phyloP scores from a whole-genome alignment of 2,329 filamentous ascomycete species.

The Herpotrichia juniperi region DNA sequence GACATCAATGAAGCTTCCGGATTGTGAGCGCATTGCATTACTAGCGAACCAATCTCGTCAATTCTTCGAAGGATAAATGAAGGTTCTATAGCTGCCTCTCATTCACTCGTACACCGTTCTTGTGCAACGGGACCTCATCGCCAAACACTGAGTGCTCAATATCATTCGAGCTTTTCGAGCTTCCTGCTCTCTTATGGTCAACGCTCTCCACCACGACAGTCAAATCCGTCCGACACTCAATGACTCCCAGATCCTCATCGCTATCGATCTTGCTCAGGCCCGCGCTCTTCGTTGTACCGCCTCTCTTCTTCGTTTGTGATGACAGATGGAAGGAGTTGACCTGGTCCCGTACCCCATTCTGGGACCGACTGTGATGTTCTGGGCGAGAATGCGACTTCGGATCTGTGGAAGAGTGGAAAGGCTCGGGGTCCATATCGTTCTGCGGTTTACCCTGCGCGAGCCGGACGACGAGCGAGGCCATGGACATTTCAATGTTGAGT shows the following conservation, averaged over 20 bases:
- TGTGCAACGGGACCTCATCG: conserved; percentile 29
- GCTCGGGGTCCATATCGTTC: conserved; percentile 28
- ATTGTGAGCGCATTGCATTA: no score
- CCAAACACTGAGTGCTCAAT: conserved; percentile 24
- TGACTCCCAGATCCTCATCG: conserved; percentile 28
- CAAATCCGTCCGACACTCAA: conserved; percentile 33
- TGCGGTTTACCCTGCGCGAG: conserved; percentile 37
- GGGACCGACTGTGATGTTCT: neutral
- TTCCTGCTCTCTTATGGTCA: no score
- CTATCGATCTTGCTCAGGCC: conserved; percentile 22
- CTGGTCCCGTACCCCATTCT: neutral
- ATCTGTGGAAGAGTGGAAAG: conserved; percentile 15
- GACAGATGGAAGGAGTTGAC: conserved; percentile 12
- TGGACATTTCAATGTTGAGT: conserved; percentile 54
- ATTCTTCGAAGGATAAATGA: no score
- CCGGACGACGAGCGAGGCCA: conserved; percentile 50
- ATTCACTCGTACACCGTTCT: no score
- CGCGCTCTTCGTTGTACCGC: no score
- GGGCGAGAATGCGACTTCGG: neutral
- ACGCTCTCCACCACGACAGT: conserved; percentile 27
- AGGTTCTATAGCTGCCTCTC: no score
- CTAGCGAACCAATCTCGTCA: no score
- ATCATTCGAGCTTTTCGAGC: neutral
- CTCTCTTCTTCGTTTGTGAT: conserved; percentile 10
- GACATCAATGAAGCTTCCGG: no score